phyloP scores from a whole-genome alignment of 495 filamentous ascomycete genomes.

The Penicillium bialowiezense region DNA sequence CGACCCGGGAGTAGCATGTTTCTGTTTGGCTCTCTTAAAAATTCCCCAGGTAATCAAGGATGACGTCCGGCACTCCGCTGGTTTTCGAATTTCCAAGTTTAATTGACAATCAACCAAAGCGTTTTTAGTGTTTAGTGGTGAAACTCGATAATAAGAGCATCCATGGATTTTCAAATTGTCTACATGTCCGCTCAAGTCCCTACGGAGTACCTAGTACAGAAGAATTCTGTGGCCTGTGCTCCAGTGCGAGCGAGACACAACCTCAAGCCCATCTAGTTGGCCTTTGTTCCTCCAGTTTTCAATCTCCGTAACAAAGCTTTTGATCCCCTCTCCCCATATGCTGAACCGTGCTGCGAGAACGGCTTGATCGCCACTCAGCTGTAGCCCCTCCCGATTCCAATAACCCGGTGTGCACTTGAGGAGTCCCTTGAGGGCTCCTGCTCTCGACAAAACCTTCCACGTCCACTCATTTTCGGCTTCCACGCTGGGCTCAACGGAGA shows the following conservation, averaged over 20 bases:
- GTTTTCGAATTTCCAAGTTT: too few relatives aligned
- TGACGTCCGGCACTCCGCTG: too few relatives aligned
- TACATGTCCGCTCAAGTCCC: too few relatives aligned
- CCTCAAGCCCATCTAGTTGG: constrained; percentile 1
- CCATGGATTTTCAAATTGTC: too few relatives aligned
- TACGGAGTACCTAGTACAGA: too few relatives aligned
- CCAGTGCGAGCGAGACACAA: not conserved
- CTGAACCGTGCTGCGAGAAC: constrained; percentile 1
- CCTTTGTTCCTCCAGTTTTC: constrained; percentile 3
- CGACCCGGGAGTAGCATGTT: too few relatives aligned
- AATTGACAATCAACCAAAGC: too few relatives aligned
- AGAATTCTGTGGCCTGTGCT: too few relatives aligned
- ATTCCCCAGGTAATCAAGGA: too few relatives aligned
- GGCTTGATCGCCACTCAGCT: not conserved
- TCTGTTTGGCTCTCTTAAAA: too few relatives aligned
- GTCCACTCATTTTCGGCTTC: constrained; percentile 48
- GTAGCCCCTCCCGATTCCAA: constrained; percentile 47
- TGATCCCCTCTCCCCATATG: constrained; percentile 19
- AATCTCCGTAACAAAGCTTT: constrained; percentile 7
- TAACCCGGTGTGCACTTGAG: constrained; percentile 57
- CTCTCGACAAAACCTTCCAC: constrained; percentile 35
- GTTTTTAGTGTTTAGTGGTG: too few relatives aligned
- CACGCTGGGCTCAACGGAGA: constrained; percentile 39
- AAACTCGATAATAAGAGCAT: too few relatives aligned
- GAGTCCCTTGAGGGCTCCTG: constrained; percentile 34